Conservation (phyloP, 2,329 filamentous ascomycete genomes). For the Beauveria sp. region DNA sequence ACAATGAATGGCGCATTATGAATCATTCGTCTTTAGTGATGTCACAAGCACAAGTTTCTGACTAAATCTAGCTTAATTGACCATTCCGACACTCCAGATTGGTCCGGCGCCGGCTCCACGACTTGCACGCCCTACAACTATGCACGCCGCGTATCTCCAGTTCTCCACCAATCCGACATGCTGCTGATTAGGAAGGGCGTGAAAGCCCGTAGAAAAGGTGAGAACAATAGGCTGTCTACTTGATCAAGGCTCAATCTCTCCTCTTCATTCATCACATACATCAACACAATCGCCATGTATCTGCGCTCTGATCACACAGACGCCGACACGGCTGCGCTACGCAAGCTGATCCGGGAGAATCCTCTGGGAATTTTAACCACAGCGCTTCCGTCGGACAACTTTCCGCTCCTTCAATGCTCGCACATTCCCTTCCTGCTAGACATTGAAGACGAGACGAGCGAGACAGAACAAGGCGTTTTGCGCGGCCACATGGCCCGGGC, state of each 20-base stretch:
- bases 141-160: neutral
- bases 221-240: neutral
- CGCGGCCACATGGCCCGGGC: constrained; percentile 54
- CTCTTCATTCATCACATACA: neutral
- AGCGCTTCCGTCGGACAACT: constrained; percentile 41
- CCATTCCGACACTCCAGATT: neutral
- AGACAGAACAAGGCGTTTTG: constrained; percentile 37
- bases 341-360: constrained; percentile 49
- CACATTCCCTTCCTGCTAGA: constrained; percentile 57
- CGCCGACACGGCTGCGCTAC: constrained; percentile 37
- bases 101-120: neutral
- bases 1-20: constrained; percentile 2
- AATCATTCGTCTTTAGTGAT: neutral
- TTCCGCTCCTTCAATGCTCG: constrained; percentile 47
- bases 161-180: constrained; percentile 3
- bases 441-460: constrained; percentile 31
- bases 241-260: neutral
- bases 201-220: neutral
- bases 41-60: neutral
- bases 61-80: neutral
- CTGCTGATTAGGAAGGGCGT: neutral
- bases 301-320: constrained; percentile 40
- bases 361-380: constrained; percentile 58
- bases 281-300: constrained; percentile 2
- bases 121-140: constrained; percentile 1